phyloP scores from a whole-genome alignment of 2,329 filamentous ascomycete genomes.

The Botrytis fabae region DNA sequence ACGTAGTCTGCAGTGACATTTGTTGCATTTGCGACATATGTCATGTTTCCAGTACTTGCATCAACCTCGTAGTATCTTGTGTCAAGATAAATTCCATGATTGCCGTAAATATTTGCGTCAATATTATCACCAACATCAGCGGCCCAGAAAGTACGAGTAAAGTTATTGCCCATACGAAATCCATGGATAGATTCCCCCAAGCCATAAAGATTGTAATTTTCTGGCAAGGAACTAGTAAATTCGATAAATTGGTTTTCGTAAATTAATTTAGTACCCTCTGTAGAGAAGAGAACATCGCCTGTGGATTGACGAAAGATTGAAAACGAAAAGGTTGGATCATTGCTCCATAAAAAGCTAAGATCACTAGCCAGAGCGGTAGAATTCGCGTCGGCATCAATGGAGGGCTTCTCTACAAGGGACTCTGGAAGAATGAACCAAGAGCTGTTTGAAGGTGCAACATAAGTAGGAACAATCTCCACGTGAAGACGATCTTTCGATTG shows the following conservation, averaged over 20 bases:
- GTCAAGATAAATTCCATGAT: conserved; percentile 77
- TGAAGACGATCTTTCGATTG: conserved; percentile 66
- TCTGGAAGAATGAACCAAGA: conserved; percentile 69
- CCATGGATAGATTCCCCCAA: conserved; percentile 72
- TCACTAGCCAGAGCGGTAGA: conserved; percentile 51
- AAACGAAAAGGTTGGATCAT: conserved; percentile 66
- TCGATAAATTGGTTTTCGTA: conserved; percentile 80
- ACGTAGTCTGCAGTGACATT: conserved; percentile 56
- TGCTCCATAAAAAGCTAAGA: conserved; percentile 55
- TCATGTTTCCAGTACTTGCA: conserved; percentile 48
- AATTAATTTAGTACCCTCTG: conserved; percentile 62
- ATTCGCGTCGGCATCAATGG: conserved; percentile 44
- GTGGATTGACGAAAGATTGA: conserved; percentile 58
- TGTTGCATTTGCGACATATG: conserved; percentile 56
- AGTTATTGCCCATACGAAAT: conserved; percentile 70
- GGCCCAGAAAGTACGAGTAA: conserved; percentile 67
- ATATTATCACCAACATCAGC: conserved; percentile 67
- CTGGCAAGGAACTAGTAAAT: conserved; percentile 63
- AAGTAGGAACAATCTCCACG: conserved; percentile 67
- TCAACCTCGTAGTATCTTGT: conserved; percentile 70
- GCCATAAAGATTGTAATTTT: conserved; percentile 75
- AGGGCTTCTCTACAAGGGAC: conserved; percentile 50
- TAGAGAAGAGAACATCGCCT: conserved; percentile 68
- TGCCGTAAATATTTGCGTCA: conserved; percentile 62
- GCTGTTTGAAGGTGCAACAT: conserved; percentile 60